Evolutionary conservation across 2,329 filamentous ascomycete genomes (phyloP), one percentile per base, ranked within the genome.

Genomic region (Fusarium sp.): DNA sequence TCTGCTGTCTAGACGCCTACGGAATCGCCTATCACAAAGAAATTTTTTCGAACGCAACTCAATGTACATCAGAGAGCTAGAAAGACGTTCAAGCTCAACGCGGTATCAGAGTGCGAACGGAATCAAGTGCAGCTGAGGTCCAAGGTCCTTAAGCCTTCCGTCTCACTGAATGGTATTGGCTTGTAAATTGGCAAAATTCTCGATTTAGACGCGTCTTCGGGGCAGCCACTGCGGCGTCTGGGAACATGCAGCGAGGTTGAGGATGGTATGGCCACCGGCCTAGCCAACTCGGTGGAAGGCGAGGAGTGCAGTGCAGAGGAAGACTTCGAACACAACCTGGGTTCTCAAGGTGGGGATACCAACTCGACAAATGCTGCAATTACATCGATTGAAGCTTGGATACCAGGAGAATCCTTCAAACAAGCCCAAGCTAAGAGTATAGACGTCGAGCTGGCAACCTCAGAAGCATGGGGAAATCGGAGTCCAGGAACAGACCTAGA

Each of bases 361-460:
- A 18, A 18, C 16, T 44, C 41, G 16, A 19, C 10, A 12, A 45
- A 14, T 14, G 7, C 9, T 25, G 4, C 10, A 44, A 3, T 25
- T 14, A 44, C 18, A 9, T 44, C 23, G 0, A 44, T 19, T 19
- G 42, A 6, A 25, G 11, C 16, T 6, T 16, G 35, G 9, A 10
- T 37, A 37, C 16, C 2, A 25, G 16, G 5, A 44, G 0, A 7
- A 19, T 25, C 7, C 3, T 11, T 3, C 10, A 9, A 25, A 9
- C 5, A 25, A 9, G 23, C 4, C 14, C 23, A 44, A 14, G 18
- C 7, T 9, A 25, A 9, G 16, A 19, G n/a, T 19, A 25, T 9
- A 12, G 11, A 19, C 7, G 16, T 19, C 23, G 5, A 12, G 9
- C 19, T 19, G 11, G 5, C 11, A 19, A 25, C 4, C 16, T 25